A percentile compares a stretch with the other conserved stretches of the same genome.
Evolutionary conservation across 23 red algal species (phyloP).

Genomic region (Pyropia haitanensis): DNA sequence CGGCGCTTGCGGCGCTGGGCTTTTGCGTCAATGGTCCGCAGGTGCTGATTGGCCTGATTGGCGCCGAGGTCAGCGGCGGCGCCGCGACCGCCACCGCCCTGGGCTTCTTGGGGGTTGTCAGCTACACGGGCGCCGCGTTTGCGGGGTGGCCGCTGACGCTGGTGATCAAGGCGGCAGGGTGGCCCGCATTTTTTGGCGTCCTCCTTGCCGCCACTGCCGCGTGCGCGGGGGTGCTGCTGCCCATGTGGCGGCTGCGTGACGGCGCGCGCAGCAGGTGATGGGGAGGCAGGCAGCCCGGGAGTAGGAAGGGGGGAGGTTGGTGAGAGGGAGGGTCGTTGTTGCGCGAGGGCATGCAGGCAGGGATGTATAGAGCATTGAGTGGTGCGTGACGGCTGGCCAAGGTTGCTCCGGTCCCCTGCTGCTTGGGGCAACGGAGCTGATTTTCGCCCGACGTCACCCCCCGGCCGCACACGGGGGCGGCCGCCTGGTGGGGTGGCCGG

Average conservation of each 20-base stretch:
- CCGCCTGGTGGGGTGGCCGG: no score
- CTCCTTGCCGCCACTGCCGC: conserved; percentile 17
- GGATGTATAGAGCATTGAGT: no score
- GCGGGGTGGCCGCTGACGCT: conserved; percentile 58
- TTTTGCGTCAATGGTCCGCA: conserved; percentile 77
- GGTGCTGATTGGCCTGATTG: conserved; percentile 73
- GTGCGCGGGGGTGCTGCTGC: conserved; percentile 17
- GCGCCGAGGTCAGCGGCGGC: conserved; percentile 43
- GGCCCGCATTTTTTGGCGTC: conserved; percentile 31
- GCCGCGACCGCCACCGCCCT: conserved; percentile 53
- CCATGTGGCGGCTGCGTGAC: conserved; percentile 11
- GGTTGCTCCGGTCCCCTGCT: no score
- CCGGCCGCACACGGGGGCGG: no score
- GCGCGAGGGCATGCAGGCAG: no score
- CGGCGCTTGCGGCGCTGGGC: conserved; percentile 19
- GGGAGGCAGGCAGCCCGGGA: no score
- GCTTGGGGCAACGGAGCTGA: no score
- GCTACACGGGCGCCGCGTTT: conserved; percentile 57
- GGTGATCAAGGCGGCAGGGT: conserved; percentile 40
- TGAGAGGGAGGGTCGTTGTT: no score
- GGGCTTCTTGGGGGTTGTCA: conserved; percentile 55
- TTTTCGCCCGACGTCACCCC: no score
- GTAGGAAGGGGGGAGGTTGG: no score
- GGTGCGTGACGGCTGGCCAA: no score
- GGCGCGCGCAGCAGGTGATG: no score